Percentiles rank a stretch among this genome's conserved stretches.
These are phyloP conservation scores for Wickerhamiella qilinensis DNA, from an alignment of 805 yeast genomes.

Conservation along the genomic window DNA sequence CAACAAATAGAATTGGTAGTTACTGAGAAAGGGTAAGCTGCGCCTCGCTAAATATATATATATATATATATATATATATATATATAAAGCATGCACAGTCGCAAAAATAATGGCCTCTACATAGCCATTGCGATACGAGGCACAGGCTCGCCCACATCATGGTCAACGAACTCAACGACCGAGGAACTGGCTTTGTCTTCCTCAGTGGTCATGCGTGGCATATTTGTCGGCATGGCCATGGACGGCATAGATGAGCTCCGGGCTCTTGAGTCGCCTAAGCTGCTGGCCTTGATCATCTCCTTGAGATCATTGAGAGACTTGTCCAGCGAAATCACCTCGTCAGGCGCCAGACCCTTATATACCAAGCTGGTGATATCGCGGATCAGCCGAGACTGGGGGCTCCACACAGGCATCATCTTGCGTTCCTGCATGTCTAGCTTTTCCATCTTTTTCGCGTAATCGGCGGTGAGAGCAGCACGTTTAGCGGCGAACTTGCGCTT, in stretches of 20 bases:
- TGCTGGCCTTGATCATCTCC: slow-evolving; percentile 3
- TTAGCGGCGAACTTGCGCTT: slow-evolving; percentile 9
- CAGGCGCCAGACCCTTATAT: slow-evolving; percentile 4
- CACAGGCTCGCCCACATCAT: no score
- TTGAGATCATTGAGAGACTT: slow-evolving; percentile 6
- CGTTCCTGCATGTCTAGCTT: slow-evolving; percentile 8
- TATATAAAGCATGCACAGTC: no score
- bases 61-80: no score
- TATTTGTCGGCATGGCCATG: neutral
- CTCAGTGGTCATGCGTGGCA: neutral
- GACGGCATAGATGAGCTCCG: no score
- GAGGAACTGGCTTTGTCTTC: neutral
- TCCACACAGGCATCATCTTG: slow-evolving; percentile 9
- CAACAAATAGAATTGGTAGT: no score
- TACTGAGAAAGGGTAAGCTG: no score
- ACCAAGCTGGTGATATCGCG: slow-evolving; percentile 7
- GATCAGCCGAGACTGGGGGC: slow-evolving; percentile 8
- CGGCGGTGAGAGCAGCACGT: slow-evolving; percentile 7
- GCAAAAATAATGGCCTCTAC: no score
- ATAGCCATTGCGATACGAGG: no score
- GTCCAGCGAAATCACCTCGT: slow-evolving; percentile 6
- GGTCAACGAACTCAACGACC: neutral
- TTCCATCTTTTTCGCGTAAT: slow-evolving; percentile 7
- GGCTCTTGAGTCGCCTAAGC: no score
- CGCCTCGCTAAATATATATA: no score